These are phyloP conservation scores for Paecilomyces variotii DNA, from an alignment of 2,329 filamentous ascomycete genomes.

Conservation along the genomic window DNA sequence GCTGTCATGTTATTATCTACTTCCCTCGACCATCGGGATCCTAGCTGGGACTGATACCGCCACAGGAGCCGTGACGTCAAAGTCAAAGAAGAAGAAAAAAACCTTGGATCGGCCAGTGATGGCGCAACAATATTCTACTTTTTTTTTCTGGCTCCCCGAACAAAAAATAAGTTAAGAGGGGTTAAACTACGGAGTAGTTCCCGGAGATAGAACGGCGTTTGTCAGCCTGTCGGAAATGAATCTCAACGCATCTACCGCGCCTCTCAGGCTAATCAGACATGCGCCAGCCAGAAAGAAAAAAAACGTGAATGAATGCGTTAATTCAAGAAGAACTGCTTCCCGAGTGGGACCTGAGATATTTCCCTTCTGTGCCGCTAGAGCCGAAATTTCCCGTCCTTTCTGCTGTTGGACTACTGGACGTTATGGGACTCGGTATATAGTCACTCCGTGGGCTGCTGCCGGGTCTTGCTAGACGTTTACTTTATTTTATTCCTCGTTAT, in stretches of 20 bases:
- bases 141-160: not conserved
- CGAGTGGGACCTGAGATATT: not conserved
- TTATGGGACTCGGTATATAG: not conserved
- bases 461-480: not conserved
- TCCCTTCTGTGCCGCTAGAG: not conserved
- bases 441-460: not conserved
- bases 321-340: not conserved
- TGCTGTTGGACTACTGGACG: not conserved
- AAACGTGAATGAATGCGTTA: not conserved
- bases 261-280: constrained; percentile 13
- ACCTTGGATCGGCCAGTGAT: not conserved
- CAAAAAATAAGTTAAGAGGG: not conserved
- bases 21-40: too few relatives aligned
- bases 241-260: not conserved
- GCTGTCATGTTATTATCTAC: not conserved
- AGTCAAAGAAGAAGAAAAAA: not conserved
- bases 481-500: not conserved
- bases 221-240: not conserved
- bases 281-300: too few relatives aligned
- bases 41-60: too few relatives aligned
- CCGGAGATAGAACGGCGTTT: not conserved
- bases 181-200: not conserved
- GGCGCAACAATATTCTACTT: not conserved
- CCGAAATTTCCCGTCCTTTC: not conserved
- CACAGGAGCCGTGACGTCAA: not conserved